These are phyloP conservation scores for Huntiella omanensis DNA, from an alignment of 2,329 filamentous ascomycete genomes.

Conservation along the genomic window DNA sequence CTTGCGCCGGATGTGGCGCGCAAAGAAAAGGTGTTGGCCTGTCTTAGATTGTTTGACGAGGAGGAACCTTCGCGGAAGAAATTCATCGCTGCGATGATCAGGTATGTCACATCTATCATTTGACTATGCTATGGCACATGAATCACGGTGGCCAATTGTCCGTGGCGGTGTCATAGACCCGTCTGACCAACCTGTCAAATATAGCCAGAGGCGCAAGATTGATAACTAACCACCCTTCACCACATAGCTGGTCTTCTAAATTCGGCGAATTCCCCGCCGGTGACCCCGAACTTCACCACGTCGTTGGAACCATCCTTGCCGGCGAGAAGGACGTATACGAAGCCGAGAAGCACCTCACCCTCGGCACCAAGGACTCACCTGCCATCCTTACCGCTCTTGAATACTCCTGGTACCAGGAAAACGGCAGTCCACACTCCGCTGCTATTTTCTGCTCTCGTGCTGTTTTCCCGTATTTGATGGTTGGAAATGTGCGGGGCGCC, in stretches of 20 bases:
- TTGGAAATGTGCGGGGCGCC: slow-evolving; percentile 78
- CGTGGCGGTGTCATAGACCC: not conserved
- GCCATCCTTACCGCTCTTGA: slow-evolving; percentile 66
- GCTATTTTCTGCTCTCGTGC: slow-evolving; percentile 71
- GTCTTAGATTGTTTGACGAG: slow-evolving; percentile 61
- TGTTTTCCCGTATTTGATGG: slow-evolving; percentile 75
- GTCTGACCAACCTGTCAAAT: too few relatives aligned
- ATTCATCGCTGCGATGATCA: slow-evolving; percentile 71
- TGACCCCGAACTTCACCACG: slow-evolving; percentile 87
- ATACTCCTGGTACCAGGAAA: slow-evolving; percentile 83
- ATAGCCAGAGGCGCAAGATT: too few relatives aligned
- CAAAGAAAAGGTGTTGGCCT: slow-evolving; percentile 57
- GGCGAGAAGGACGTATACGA: slow-evolving; percentile 86
- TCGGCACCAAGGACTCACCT: slow-evolving; percentile 78
- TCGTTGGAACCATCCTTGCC: slow-evolving; percentile 73
- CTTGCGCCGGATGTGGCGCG: slow-evolving; percentile 55
- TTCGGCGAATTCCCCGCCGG: slow-evolving; percentile 76
- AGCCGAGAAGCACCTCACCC: slow-evolving; percentile 71
- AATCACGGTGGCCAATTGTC: not conserved
- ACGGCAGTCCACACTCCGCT: slow-evolving; percentile 64
- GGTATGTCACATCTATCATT: slow-evolving; percentile 26
- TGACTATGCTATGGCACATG: not conserved
- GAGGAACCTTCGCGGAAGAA: slow-evolving; percentile 85
- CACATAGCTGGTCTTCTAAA: slow-evolving; percentile 54
- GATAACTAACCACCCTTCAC: too few relatives aligned